Evolutionary conservation across 1,284 basidiomycete species (phyloP).

Genomic region (Microbotryum saponariae): DNA sequence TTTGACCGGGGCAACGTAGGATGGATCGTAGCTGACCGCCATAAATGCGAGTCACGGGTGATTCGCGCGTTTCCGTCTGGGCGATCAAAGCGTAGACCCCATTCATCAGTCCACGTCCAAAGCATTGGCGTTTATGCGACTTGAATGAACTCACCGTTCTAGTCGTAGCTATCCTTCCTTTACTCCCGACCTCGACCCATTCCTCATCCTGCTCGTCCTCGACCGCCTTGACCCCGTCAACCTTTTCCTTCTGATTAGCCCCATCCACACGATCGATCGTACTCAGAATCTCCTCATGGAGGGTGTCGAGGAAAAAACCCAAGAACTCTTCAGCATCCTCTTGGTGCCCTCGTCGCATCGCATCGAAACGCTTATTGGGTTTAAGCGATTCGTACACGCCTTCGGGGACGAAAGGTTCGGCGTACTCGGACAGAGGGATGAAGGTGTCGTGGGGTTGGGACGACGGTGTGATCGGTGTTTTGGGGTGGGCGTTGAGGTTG

Average conservation of each 20-base stretch:
- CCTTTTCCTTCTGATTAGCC: constrained; percentile 49
- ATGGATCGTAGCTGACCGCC: constrained; percentile 89
- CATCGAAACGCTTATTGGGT: constrained; percentile 86
- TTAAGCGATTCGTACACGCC: constrained; percentile 90
- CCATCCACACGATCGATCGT: constrained; percentile 48
- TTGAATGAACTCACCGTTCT: constrained; percentile 54
- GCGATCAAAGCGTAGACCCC: not conserved
- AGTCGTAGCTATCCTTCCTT: constrained; percentile 75
- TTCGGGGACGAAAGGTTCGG: constrained; percentile 71
- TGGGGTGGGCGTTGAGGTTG: not conserved
- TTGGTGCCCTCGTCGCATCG: constrained; percentile 89
- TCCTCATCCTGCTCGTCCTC: constrained; percentile 44
- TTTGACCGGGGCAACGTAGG: constrained; percentile 66
- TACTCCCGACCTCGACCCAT: constrained; percentile 81
- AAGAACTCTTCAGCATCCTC: constrained; percentile 98
- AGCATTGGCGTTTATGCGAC: too few species aligned
- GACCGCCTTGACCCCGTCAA: too few species aligned
- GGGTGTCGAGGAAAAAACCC: constrained; percentile 90
- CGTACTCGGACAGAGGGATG: constrained; percentile 7
- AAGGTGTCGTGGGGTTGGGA: not conserved
- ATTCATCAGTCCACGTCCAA: not conserved
- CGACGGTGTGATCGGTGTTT: not conserved
- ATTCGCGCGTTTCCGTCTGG: constrained; percentile 70
- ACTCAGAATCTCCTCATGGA: constrained; percentile 83
- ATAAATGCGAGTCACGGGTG: constrained; percentile 84